Base-by-base conservation (phyloP, 176 grass and related monocot species). In the Ensete ventricosum region DNA sequence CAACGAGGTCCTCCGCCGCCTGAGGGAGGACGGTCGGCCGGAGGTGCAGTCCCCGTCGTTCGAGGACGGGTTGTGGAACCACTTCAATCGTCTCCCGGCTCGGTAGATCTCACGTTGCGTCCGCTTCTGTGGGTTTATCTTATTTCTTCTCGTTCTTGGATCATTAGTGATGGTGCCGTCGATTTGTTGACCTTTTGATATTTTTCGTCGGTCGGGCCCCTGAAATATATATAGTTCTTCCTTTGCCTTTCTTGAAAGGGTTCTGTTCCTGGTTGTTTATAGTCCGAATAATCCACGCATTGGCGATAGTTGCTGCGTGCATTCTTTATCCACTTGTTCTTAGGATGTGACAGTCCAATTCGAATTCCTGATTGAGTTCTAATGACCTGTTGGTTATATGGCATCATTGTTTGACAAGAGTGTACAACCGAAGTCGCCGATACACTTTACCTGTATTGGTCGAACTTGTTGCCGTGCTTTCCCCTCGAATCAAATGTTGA, bases 61-160 rank as follows among this genome's bases (percentile, higher is more conserved):
- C 75, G 86, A 92, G 29, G 85, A 88, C 66, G 81, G 78, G 71
- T 83, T 91, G 57, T 91, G 89, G 89, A 79, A 54, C 54, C 89
- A 91, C 74, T 91, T 91, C 85, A 85, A 91, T 76, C 85, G 89
- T 62, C 89, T 91, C 2, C 89, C 89, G 12, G 85, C 85, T 2
- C 85, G 89, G 85, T 92, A 50, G 3, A 17, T 65, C 9, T 70
- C 29, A 48, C 25, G 29, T 9, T 34, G 11, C 24, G 14, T 48
- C 49, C 29, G 24, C 2, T 27, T 27, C 13, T 14, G 24, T 14
- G 51, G 34, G 12, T 21, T 54, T 11, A 64, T 16, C 77, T 14
- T 43, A 43, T 69, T 69, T 14, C 23, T 14, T 48, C 26, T 69
- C 14, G 21, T 43, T 69, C 34, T 43, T 9, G 67, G 26, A 29